Evolutionary conservation across 805 yeast species (phyloP).

Genomic region (Cyberlindnera mycetangii): DNA sequence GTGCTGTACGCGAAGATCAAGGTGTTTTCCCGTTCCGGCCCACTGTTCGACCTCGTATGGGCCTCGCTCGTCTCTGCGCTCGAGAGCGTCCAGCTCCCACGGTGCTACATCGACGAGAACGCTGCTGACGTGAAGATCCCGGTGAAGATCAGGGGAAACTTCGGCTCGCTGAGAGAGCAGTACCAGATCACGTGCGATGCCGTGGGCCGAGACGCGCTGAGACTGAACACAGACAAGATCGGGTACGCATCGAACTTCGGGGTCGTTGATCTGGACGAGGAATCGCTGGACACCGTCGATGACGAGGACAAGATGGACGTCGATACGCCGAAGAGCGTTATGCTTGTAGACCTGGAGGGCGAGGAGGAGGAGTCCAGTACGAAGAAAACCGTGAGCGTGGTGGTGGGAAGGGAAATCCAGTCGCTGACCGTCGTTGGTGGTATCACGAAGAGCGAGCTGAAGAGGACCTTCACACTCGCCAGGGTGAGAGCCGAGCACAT

Average conservation of each 20-base stretch:
- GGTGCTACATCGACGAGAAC: constrained; percentile 63
- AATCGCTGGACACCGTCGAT: constrained; percentile 30
- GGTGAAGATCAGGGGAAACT: constrained; percentile 48
- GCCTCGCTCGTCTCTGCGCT: constrained; percentile 64
- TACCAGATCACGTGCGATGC: constrained; percentile 59
- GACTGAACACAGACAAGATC: constrained; percentile 35
- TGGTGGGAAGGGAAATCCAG: constrained; percentile 37
- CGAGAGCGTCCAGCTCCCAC: constrained; percentile 57
- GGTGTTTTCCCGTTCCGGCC: constrained; percentile 80
- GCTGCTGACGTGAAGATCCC: constrained; percentile 51
- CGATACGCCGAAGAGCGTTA: constrained; percentile 31
- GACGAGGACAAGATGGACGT: constrained; percentile 34
- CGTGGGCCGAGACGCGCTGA: constrained; percentile 35
- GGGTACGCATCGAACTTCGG: constrained; percentile 58
- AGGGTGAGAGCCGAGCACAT: constrained; percentile 43
- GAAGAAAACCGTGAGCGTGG: constrained; percentile 48
- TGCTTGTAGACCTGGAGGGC: constrained; percentile 78
- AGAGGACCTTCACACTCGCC: constrained; percentile 46
- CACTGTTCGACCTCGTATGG: constrained; percentile 76
- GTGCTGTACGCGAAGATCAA: constrained; percentile 71
- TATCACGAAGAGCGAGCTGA: constrained; percentile 43
- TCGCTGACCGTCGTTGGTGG: constrained; percentile 50
- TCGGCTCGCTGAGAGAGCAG: constrained; percentile 44
- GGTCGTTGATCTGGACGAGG: constrained; percentile 42
- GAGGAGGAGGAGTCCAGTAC: constrained; percentile 74